Percentiles rank a stretch among this genome's conserved stretches.
Evolutionary conservation across 805 yeast species (phyloP).

Genomic region (Barnettozyma wickerhamii): DNA sequence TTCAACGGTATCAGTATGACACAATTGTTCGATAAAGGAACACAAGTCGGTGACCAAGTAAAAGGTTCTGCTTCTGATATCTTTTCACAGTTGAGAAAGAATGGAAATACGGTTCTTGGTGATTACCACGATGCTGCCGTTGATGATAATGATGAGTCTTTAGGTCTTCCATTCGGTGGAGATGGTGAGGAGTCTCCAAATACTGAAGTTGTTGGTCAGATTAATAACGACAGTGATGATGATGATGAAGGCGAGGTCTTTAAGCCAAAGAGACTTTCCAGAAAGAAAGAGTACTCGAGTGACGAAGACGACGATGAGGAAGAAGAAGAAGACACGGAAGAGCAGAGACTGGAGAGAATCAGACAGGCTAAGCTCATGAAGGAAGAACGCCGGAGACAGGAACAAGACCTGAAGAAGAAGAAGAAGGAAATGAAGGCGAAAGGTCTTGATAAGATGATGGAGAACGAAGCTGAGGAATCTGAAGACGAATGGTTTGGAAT

Average conservation of each 20-base stretch:
- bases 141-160: neutral
- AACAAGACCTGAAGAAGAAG: constrained; percentile 26
- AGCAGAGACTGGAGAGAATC: constrained; percentile 18
- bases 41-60: constrained; percentile 3
- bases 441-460: constrained; percentile 59
- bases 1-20: constrained; percentile 18
- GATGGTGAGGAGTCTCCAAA: constrained; percentile 25
- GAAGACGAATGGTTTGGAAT: constrained; percentile 86
- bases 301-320: constrained; percentile 22
- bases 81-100: constrained; percentile 15
- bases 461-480: constrained; percentile 83
- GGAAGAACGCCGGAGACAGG: constrained; percentile 23
- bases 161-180: too few relatives aligned
- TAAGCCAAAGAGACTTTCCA: constrained; percentile 10
- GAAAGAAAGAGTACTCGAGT: constrained; percentile 7
- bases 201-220: neutral
- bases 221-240: constrained; percentile 23
- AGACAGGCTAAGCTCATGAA: constrained; percentile 18
- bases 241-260: constrained; percentile 14
- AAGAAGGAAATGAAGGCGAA: constrained; percentile 50
- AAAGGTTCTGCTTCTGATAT: constrained; percentile 6
- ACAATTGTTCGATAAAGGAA: constrained; percentile 20
- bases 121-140: constrained; percentile 8
- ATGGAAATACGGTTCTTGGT: constrained; percentile 9
- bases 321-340: constrained; percentile 22